phyloP scores from a whole-genome alignment of 305 asterid species.

The Fraxinus baroniana region DNA sequence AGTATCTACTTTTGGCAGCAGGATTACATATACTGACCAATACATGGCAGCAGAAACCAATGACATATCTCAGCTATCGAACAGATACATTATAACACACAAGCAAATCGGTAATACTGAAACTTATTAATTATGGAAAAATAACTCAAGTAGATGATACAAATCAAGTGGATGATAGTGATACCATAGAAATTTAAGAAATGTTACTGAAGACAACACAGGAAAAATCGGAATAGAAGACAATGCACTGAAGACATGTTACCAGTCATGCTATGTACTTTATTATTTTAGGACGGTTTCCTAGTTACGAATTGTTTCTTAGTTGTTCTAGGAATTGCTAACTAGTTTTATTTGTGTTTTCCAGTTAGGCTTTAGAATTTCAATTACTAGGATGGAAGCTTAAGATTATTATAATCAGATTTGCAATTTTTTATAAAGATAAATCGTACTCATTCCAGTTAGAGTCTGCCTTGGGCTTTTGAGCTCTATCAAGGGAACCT shows the following conservation, averaged over 20 bases:
- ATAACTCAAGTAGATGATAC: background rate
- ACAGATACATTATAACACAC: background rate
- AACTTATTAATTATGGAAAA: background rate
- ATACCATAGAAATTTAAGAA: background rate
- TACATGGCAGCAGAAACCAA: background rate
- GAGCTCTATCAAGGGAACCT: background rate
- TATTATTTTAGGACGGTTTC: background rate
- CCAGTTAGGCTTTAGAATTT: background rate
- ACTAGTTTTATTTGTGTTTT: background rate
- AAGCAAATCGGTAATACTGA: background rate
- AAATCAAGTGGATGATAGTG: background rate
- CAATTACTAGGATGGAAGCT: background rate
- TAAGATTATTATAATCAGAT: background rate
- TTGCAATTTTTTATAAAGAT: background rate
- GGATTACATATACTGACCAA: background rate
- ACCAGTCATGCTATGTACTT: background rate
- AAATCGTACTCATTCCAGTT: background rate
- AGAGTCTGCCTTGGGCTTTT: background rate
- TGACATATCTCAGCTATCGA: background rate
- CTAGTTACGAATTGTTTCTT: background rate
- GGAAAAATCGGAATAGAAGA: background rate
- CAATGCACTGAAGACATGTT: background rate
- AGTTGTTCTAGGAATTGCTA: background rate
- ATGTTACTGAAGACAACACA: background rate
- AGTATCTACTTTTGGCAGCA: background rate